phyloP scores from a whole-genome alignment of 768 basidiomycete species.

The Podaxis sp. region DNA sequence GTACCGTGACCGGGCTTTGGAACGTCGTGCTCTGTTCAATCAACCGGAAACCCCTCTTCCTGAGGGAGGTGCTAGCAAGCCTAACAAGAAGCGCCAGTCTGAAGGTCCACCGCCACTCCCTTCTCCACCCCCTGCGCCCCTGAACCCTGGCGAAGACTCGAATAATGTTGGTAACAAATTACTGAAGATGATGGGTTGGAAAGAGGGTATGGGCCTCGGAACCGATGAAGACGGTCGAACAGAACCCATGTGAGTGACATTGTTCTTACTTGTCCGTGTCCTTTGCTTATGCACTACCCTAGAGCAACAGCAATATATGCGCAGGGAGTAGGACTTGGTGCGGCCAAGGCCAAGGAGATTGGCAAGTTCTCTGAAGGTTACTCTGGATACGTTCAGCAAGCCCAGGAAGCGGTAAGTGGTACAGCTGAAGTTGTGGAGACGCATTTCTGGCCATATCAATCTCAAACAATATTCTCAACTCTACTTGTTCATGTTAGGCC shows the following conservation, averaged over 20 bases:
- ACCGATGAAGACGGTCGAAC: slow-evolving; percentile 79
- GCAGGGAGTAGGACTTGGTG: slow-evolving; percentile 88
- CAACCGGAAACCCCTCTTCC: slow-evolving; percentile 84
- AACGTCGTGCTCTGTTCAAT: slow-evolving; percentile 87
- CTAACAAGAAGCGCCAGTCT: slow-evolving; percentile 37
- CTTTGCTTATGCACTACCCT: slow-evolving; percentile 11
- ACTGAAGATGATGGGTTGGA: slow-evolving; percentile 98
- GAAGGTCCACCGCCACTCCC: slow-evolving; percentile 65
- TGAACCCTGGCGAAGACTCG: slow-evolving; percentile 78
- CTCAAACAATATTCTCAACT: slow-evolving; percentile 12
- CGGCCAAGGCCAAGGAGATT: slow-evolving; percentile 84
- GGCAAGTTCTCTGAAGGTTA: slow-evolving; percentile 70
- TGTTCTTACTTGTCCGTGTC: not conserved
- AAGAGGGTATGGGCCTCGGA: slow-evolving; percentile 85
- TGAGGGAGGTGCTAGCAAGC: slow-evolving; percentile 37
- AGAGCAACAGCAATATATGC: slow-evolving; percentile 87
- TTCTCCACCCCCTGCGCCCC: slow-evolving; percentile 55
- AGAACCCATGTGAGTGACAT: slow-evolving; percentile 73
- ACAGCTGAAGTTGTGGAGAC: slow-evolving; percentile 1
- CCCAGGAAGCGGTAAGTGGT: slow-evolving; percentile 62
- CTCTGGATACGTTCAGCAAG: slow-evolving; percentile 70
- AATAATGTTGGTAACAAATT: slow-evolving; percentile 90
- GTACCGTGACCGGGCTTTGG: slow-evolving; percentile 94
- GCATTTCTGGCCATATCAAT: slow-evolving; percentile 7
- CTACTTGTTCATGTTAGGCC: slow-evolving; percentile 28